A percentile compares a stretch with the other conserved stretches of the same genome.
Evolutionary conservation across 352 stramenopile genomes (phyloP).

Genomic region (Lagenidium sp.): DNA sequence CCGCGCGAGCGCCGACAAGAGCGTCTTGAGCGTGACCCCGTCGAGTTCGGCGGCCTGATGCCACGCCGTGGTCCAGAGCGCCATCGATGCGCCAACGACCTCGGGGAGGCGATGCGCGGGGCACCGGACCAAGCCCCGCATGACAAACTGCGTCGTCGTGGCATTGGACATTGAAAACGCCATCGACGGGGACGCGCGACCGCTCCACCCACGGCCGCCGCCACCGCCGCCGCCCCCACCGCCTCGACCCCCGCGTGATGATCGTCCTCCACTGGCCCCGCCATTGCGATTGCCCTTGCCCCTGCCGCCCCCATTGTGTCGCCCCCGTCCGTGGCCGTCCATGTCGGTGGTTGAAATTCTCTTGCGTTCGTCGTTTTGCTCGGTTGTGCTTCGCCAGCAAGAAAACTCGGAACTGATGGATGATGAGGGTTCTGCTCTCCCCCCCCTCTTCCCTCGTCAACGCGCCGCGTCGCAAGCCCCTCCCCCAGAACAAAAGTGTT

Average conservation of each 20-base stretch:
- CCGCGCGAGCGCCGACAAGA: conserved; percentile 37
- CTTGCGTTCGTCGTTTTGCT: too few species aligned
- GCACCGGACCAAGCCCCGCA: conserved; percentile 24
- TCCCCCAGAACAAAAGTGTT: too few species aligned
- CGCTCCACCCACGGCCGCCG: neutral
- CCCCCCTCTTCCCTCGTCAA: too few species aligned
- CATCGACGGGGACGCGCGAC: neutral
- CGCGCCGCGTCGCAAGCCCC: too few species aligned
- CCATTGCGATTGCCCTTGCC: too few species aligned
- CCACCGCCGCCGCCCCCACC: neutral
- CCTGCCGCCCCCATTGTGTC: too few species aligned
- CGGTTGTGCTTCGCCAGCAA: too few species aligned
- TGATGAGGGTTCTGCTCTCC: too few species aligned
- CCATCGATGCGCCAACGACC: conserved; percentile 19
- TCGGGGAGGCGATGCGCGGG: conserved; percentile 28
- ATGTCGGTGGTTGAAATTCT: too few species aligned
- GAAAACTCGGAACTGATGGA: too few species aligned
- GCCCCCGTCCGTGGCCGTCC: too few species aligned
- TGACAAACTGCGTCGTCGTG: conserved; percentile 37
- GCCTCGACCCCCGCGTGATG: neutral
- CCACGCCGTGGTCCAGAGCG: conserved; percentile 45
- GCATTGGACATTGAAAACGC: conserved; percentile 3
- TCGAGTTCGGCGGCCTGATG: conserved; percentile 21
- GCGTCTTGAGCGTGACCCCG: conserved; percentile 19
- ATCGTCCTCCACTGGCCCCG: neutral